phyloP scores from a whole-genome alignment of 2,329 filamentous ascomycete species.

The Dactylellina drechsleri region DNA sequence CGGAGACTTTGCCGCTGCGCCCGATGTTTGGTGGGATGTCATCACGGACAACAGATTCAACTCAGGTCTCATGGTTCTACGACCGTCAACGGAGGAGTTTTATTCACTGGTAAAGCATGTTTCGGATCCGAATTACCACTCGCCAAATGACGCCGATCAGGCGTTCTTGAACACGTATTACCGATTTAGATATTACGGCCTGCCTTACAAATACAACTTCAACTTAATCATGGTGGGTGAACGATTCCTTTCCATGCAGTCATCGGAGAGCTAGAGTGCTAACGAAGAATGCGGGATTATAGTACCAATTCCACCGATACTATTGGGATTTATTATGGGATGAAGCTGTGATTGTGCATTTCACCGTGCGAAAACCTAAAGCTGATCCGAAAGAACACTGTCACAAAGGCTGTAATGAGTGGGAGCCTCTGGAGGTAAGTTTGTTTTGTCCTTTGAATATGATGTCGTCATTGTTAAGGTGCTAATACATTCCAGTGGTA shows the following conservation, averaged over 20 bases:
- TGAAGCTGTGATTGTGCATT: conserved; percentile 58
- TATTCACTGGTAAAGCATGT: conserved; percentile 58
- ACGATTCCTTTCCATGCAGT: neutral
- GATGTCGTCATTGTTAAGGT: neutral
- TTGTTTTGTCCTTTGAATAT: neutral
- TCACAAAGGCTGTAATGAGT: conserved; percentile 58
- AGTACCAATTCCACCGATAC: conserved; percentile 58
- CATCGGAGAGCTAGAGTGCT: neutral
- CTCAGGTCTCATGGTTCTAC: conserved; percentile 59
- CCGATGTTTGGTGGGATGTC: conserved; percentile 59
- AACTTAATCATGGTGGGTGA: conserved; percentile 58
- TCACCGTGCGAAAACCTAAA: conserved; percentile 58
- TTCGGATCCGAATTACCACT: conserved; percentile 58
- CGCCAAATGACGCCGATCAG: conserved; percentile 59
- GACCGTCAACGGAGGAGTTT: conserved; percentile 57
- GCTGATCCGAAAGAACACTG: conserved; percentile 56
- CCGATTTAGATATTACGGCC: conserved; percentile 58
- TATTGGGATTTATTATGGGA: conserved; percentile 59
- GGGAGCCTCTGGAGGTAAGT: conserved; percentile 57
- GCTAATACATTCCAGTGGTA: conserved; percentile 62
- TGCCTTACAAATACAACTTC: conserved; percentile 59
- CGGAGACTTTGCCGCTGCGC: conserved; percentile 59
- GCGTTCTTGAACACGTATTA: conserved; percentile 59
- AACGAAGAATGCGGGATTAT: conserved; percentile 6
- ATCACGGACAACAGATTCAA: conserved; percentile 59